Evolutionary conservation across 805 yeast genomes (phyloP).

Genomic region (Candida dendrica): DNA sequence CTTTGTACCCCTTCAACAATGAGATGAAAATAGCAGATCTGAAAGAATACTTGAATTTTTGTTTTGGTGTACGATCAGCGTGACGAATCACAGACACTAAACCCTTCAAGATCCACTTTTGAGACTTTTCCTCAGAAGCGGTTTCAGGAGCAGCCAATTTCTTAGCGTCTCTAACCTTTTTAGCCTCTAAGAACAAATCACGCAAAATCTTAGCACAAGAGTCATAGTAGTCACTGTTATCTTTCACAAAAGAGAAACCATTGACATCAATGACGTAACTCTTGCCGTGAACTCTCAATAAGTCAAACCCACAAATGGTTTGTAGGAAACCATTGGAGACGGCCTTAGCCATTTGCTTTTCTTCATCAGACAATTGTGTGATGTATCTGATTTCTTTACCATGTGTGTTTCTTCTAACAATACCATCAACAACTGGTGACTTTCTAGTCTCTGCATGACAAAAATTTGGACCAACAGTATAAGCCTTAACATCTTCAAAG

Average conservation of each 20-base stretch:
- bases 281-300: slow-evolving; percentile 79
- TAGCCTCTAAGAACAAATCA: slow-evolving; percentile 61
- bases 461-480: slow-evolving; percentile 84
- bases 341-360: slow-evolving; percentile 70
- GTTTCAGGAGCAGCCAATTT: slow-evolving; percentile 29
- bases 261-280: slow-evolving; percentile 95
- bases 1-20: slow-evolving; percentile 85
- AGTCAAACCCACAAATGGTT: slow-evolving; percentile 94
- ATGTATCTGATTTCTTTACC: slow-evolving; percentile 94
- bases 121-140: slow-evolving; percentile 36
- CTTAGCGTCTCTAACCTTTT: slow-evolving; percentile 35
- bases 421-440: slow-evolving; percentile 99
- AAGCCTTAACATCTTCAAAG: slow-evolving; percentile 97
- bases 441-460: slow-evolving; percentile 99
- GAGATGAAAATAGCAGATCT: slow-evolving; percentile 81
- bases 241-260: slow-evolving; percentile 96
- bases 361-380: slow-evolving; percentile 70
- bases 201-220: slow-evolving; percentile 72
- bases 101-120: slow-evolving; percentile 96
- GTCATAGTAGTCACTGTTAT: slow-evolving; percentile 80
- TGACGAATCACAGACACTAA: slow-evolving; percentile 87
- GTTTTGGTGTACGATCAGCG: slow-evolving; percentile 98
- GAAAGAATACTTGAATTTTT: slow-evolving; percentile 93
- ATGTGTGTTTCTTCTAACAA: slow-evolving; percentile 92
- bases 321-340: slow-evolving; percentile 78